phyloP scores from a whole-genome alignment of 805 yeast genomes.

The Cyberlindnera amylophila region DNA sequence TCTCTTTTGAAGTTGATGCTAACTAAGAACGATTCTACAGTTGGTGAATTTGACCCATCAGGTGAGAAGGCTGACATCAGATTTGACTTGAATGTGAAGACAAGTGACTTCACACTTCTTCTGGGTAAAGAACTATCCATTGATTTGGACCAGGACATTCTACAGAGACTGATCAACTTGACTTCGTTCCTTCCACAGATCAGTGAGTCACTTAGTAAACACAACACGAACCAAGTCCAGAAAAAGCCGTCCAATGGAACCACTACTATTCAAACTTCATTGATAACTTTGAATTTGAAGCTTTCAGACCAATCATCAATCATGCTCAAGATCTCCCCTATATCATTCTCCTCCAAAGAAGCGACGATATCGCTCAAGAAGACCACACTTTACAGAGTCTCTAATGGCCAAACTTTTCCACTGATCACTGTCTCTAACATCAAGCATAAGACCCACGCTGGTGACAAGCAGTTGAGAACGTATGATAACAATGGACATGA shows the following conservation, averaged over 20 bases:
- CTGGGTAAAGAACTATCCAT: conserved; percentile 39
- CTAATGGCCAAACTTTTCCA: conserved; percentile 16
- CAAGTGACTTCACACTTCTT: conserved; percentile 37
- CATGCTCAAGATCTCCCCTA: conserved; percentile 36
- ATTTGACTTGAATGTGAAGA: conserved; percentile 41
- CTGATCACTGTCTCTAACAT: conserved; percentile 25
- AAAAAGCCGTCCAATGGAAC: conserved; percentile 4
- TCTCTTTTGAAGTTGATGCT: conserved; percentile 36
- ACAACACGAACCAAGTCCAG: conserved; percentile 8
- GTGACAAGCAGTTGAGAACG: conserved; percentile 24
- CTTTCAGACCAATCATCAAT: conserved; percentile 16
- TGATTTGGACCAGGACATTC: conserved; percentile 13
- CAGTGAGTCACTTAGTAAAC: conserved; percentile 18
- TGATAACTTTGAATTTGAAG: conserved; percentile 10
- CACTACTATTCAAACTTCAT: conserved; percentile 22
- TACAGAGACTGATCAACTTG: conserved; percentile 31
- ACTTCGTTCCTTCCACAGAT: conserved; percentile 27
- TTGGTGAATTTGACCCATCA: conserved; percentile 29
- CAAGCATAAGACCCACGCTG: conserved; percentile 8
- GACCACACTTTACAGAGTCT: conserved; percentile 21
- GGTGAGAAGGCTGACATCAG: conserved; percentile 44
- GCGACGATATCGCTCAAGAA: conserved; percentile 34
- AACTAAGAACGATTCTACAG: conserved; percentile 20
- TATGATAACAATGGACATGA: conserved; percentile 32
- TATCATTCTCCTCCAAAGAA: conserved; percentile 37